Evolutionary conservation across 1,284 basidiomycete genomes (phyloP).

Genomic region (Trametes pubescens): DNA sequence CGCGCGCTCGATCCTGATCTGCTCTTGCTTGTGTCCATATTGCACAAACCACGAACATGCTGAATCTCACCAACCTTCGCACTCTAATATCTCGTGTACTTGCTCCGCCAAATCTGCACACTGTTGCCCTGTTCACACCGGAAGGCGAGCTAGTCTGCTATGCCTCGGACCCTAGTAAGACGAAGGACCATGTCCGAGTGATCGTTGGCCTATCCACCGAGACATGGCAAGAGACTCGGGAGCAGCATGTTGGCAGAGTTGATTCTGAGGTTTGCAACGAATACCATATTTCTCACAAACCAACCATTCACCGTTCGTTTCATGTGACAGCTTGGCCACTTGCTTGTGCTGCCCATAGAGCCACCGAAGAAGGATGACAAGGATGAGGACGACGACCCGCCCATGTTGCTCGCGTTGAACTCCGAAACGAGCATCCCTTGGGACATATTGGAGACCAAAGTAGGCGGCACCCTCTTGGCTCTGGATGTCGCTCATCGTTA

Average conservation of each 20-base stretch:
- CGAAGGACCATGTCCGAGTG: conserved; percentile 77
- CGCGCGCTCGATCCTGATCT: too few species aligned
- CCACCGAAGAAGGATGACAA: conserved; percentile 29
- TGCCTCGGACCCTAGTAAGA: conserved; percentile 54
- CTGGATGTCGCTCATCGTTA: conserved; percentile 5
- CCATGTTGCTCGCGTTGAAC: conserved; percentile 76
- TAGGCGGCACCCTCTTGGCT: conserved; percentile 39
- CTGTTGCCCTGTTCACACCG: conserved; percentile 67
- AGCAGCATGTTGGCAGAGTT: conserved; percentile 68
- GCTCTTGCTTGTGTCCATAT: not conserved
- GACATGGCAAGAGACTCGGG: conserved; percentile 76
- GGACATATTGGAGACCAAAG: conserved; percentile 70
- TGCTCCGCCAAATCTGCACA: conserved; percentile 61
- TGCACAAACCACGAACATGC: conserved; percentile 48
- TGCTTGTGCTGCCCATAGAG: conserved; percentile 70
- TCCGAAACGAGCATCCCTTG: conserved; percentile 65
- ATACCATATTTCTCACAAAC: too few species aligned
- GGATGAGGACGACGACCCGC: conserved; percentile 47
- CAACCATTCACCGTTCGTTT: conserved; percentile 1
- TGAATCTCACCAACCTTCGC: conserved; percentile 67
- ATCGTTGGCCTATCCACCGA: conserved; percentile 75
- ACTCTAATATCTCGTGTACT: conserved; percentile 65
- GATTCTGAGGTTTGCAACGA: conserved; percentile 80
- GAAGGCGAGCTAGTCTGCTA: conserved; percentile 69
- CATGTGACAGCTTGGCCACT: conserved; percentile 66